A percentile compares a stretch with the other conserved stretches of the same genome.
These are phyloP conservation scores for Aspergillus pseudoterreus DNA, from an alignment of 2,329 filamentous ascomycete genomes.

Conservation along the genomic window DNA sequence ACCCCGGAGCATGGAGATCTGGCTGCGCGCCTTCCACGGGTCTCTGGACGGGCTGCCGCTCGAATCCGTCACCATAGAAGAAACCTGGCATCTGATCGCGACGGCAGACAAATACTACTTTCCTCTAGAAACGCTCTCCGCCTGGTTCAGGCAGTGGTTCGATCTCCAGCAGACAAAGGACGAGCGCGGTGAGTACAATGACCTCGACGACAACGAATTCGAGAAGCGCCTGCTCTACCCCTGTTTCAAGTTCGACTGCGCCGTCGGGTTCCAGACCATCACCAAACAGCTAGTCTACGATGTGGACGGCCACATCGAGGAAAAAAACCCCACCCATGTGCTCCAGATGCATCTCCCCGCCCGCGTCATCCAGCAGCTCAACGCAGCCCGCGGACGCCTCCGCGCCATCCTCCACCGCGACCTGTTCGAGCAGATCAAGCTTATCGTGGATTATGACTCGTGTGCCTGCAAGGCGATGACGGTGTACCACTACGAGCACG, in stretches of 20 bases:
- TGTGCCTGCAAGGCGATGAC: neutral
- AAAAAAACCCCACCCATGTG: conserved; percentile 2
- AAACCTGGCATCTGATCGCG: neutral
- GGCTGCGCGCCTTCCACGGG: neutral
- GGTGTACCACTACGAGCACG: neutral
- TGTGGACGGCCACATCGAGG: neutral
- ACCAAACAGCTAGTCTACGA: conserved; percentile 3
- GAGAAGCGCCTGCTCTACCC: neutral
- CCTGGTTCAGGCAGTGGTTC: conserved; percentile 2
- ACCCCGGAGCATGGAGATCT: neutral
- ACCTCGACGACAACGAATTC: neutral
- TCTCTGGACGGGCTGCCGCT: neutral
- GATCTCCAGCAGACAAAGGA: no score
- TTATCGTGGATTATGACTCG: neutral
- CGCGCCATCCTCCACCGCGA: neutral
- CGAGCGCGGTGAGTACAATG: no score
- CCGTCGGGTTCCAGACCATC: neutral
- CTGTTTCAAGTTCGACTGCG: conserved; percentile 1
- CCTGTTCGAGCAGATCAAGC: neutral
- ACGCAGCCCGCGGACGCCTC: neutral
- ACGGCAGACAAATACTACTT: conserved; percentile 3
- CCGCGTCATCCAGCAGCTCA: neutral
- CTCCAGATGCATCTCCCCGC: conserved; percentile 1
- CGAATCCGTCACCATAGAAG: neutral
- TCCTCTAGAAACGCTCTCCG: neutral